Conservation (phyloP, 495 filamentous ascomycete species). For the Neurospora sp. region DNA sequence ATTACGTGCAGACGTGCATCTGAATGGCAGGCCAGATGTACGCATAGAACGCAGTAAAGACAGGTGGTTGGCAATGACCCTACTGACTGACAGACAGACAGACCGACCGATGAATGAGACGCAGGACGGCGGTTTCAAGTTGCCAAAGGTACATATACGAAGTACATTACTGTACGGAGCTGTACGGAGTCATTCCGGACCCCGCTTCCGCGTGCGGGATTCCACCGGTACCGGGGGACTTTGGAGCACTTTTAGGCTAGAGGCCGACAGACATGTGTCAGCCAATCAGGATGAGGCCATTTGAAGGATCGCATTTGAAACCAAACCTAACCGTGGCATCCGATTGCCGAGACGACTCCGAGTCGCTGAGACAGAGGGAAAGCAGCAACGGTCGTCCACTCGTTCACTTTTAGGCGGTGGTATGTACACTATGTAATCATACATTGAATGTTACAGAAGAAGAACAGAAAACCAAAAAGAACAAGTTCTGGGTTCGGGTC, state of each 20-base stretch:
- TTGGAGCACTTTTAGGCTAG: not conserved
- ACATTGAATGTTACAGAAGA: not conserved
- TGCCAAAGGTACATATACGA: not conserved
- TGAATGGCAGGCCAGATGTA: not conserved
- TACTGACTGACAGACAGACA: not conserved
- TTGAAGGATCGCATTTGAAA: not conserved
- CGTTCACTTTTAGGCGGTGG: not conserved
- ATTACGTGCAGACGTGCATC: not conserved
- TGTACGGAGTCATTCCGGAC: not conserved
- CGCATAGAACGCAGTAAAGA: not conserved
- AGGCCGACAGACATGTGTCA: not conserved
- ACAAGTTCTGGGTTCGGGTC: not conserved
- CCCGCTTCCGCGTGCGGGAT: not conserved
- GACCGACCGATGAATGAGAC: not conserved
- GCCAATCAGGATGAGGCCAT: not conserved
- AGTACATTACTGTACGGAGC: not conserved
- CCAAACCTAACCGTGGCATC: not conserved
- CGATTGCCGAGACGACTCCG: not conserved
- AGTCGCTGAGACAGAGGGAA: not conserved
- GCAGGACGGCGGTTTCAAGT: not conserved
- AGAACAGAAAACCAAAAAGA: not conserved
- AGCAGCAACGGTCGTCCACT: not conserved
- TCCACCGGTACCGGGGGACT: not conserved
- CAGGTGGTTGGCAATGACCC: not conserved
- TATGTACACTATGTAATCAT: not conserved